Evolutionary conservation across 192 early-diverging fungal species (phyloP), one percentile per base, ranked within the genome.

Genomic region (Rhizophagus prolifer): DNA sequence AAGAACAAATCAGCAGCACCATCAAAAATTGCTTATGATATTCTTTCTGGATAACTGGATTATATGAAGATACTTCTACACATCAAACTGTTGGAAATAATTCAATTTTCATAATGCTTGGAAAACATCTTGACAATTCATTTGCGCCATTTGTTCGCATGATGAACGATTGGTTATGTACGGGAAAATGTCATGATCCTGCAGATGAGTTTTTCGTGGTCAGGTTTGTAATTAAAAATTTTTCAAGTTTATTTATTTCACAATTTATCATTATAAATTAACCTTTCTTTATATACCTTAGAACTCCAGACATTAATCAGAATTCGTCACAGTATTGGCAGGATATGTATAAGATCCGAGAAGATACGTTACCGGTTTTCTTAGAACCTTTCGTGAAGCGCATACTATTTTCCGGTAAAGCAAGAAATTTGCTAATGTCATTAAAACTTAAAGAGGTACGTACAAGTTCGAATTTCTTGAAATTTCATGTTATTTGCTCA

Each of bases 121-220:
- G 44, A 47, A 60, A 30, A 76, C 74, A 76, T 30, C 38, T 81
- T 25, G 54, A 77, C 19, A 68, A 63, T 54, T 67, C 72, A 1
- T 47, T 79, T 60, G 72, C 58, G 19, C 79, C 78, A 10, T 82
- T 79, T 50, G 78, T 74, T 44, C 79, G 79, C 4, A 73, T 84
- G 72, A 84, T 84, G 59, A 79, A 84, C 50, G 76, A 79, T 41
- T 84, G 83, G 83, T 81, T 82, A 13, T 79, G 78, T 59, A 59
- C 80, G 34, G 83, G 83, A 14, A 64, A 44, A 16, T 59, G 82
- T 23, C 30, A 78, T 36, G 83, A 84, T 76, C 65, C 75, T 8
- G 77, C 74, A 9, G 34, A 73, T 38, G 83, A 84, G 46, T 82
- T 84, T 36, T 82, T 77, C 58, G 65, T 84, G 14, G 59, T 76